Evolutionary conservation across 305 asterid genomes (phyloP), one percentile per base, ranked within the genome.

Genomic region (Nicotiana rustica): DNA sequence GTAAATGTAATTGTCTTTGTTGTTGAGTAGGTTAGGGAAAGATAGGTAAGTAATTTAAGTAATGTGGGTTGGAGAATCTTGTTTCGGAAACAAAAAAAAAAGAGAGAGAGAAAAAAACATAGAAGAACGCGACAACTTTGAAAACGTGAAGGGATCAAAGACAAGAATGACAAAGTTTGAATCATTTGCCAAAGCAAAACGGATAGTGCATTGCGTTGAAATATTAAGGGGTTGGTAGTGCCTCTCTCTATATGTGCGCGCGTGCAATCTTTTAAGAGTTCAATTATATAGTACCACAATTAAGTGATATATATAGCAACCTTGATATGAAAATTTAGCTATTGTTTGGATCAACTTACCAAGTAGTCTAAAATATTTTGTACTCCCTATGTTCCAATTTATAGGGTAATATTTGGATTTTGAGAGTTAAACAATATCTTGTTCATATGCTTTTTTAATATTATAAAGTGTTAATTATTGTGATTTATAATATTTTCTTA

Each of bases 21-120:
- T 79, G 67, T 71, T 71, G 78, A 19, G 61, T 71, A 47, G 64
- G 79, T 59, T 78, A n/a, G 18, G 49, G 60, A 80, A 77, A 67
- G 47, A 31, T 38, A 59, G 49, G 36, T 15, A 36, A 19, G 62
- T 38, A 19, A 38, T 71, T 71, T 73, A 25, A 71, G 38, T 73
- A 73, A 25, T 49, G 64, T 61, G 7, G 60, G 57, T 15, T 19
- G 59, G 15, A 61, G 38, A 41, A 29, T 56, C 56, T 70, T 70
- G 69, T 49, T 71, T 68, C 47, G 79, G 56, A 70, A 35, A 65
- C 38, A 57, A 8, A 65, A 38, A 6, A 0, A 6, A 0, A 38
- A 38, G 1, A 38, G 0, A 36, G 4, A 0, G 4, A 4, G 5
- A 5, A 36, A 5, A 1, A 36, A 36, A 36, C 41, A 36, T 36